Evolutionary conservation across 176 grass and related monocot species (phyloP), one percentile per base, ranked within the genome.

Genomic region (Triticum turgidum): DNA sequence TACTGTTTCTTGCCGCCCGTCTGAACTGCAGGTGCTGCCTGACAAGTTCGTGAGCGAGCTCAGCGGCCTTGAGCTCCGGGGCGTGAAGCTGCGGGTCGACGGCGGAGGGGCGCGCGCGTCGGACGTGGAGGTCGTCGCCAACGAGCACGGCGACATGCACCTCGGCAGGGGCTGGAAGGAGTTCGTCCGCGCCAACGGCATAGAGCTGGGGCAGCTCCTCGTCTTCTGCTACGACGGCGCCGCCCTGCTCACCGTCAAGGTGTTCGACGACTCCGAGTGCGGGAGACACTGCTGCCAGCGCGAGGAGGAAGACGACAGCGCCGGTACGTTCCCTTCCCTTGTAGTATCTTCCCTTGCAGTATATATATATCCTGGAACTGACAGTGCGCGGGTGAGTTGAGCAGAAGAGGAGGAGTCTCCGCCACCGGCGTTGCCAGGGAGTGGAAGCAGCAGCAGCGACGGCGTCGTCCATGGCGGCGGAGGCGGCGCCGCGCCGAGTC

Each of bases 251-350:
- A 34, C 51, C 58, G 56, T 90, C 84, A 90, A 56, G 1, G 66
- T 90, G 42, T 90, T 87, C 61, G 89, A 83, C 13, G 24, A 4
- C 1, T 77, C 37, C 78, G 76, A 52, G 24, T 89, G 88, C 83
- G 47, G 66, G 24, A 79, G 76, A 29, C 13, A 54, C 51, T 54
- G 20, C 8, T 74, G 79, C 74, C 58, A 51, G 20, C 21, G 45
- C 47, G 70, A 45, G 13, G 73, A 76, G 69, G 65, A 68, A 2
- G 41, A 44, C 13, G 69, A 13, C 86, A 32, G 6, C 52, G 70
- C 4, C 7, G 87, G 81, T 78, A 35, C 41, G 32, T 69, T 29
- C n/a, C 7, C 4, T 69, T 29, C 12, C 7, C 4, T 27, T 74
- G 41, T 27, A 22, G 41, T 27, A 22, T 47, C n/a, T 22, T 34